phyloP scores from a whole-genome alignment of 1,139 yeast species.

The Sugiyamaella sp. region DNA sequence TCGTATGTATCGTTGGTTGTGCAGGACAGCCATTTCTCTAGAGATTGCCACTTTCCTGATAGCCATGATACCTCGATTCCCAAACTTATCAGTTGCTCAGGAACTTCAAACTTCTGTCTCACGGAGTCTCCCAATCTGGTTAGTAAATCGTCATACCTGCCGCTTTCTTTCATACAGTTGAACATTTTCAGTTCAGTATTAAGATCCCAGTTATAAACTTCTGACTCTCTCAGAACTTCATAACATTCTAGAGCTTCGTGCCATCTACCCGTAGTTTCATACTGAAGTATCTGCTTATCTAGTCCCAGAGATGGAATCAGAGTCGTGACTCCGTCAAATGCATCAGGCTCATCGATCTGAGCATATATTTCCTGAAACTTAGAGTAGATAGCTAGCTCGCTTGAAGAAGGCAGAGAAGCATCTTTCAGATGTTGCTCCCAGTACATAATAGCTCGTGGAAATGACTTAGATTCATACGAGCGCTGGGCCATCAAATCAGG shows the following conservation, averaged over 20 bases:
- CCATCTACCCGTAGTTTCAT: constrained; percentile 89
- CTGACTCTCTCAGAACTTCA: constrained; percentile 60
- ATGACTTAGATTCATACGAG: constrained; percentile 82
- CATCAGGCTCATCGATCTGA: constrained; percentile 84
- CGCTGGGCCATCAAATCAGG: constrained; percentile 71
- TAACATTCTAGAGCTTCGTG: constrained; percentile 85
- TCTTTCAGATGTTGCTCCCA: constrained; percentile 72
- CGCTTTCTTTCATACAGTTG: constrained; percentile 60
- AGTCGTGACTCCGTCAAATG: constrained; percentile 83
- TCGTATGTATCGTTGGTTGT: constrained; percentile 48
- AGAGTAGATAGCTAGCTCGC: constrained; percentile 42
- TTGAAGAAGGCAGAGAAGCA: constrained; percentile 31
- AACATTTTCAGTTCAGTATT: constrained; percentile 48
- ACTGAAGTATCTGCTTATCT: constrained; percentile 71
- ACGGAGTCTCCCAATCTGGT: constrained; percentile 32
- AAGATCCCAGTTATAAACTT: constrained; percentile 36
- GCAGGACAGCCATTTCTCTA: constrained; percentile 59
- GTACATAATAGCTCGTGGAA: constrained; percentile 86
- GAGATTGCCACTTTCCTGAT: constrained; percentile 56
- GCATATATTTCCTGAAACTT: constrained; percentile 77
- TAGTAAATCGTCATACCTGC: constrained; percentile 55
- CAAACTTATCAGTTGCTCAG: constrained; percentile 47
- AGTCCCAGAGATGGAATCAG: constrained; percentile 70
- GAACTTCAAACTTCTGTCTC: constrained; percentile 19
- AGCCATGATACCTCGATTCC: constrained; percentile 78